Evolutionary conservation across 768 basidiomycete species (phyloP).

Genomic region (Phylloporus sp.): DNA sequence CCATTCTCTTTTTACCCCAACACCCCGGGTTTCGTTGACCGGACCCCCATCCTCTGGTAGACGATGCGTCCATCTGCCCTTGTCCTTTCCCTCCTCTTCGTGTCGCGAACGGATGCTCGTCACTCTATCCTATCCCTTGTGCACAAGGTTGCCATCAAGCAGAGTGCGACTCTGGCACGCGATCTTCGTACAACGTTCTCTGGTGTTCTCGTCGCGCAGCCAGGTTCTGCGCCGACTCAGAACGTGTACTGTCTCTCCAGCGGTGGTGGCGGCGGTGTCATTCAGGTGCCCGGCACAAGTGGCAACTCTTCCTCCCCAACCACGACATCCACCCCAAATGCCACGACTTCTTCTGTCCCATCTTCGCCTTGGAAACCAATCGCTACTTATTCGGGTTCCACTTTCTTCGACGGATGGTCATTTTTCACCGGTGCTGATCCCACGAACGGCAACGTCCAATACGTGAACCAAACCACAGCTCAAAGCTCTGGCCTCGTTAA

Average conservation of each 20-base stretch:
- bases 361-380: slow-evolving; percentile 58
- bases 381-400: slow-evolving; percentile 57
- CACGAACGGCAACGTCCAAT: slow-evolving; percentile 70
- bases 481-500: slow-evolving; percentile 57
- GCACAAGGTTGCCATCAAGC: slow-evolving; percentile 53
- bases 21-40: slow-evolving; percentile 20
- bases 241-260: slow-evolving; percentile 36
- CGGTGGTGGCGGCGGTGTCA: slow-evolving; percentile 19
- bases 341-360: slow-evolving; percentile 22
- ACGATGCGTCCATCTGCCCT: slow-evolving; percentile 28
- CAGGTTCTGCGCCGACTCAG: slow-evolving; percentile 24
- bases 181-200: slow-evolving; percentile 68
- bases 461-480: slow-evolving; percentile 57
- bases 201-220: slow-evolving; percentile 46
- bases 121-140: slow-evolving; percentile 38
- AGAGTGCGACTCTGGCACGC: slow-evolving; percentile 58
- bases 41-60: slow-evolving; percentile 5
- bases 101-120: slow-evolving; percentile 21
- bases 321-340: slow-evolving; percentile 20
- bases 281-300: slow-evolving; percentile 16
- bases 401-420: slow-evolving; percentile 81
- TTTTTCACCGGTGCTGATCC: slow-evolving; percentile 72
- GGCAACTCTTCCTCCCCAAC: slow-evolving; percentile 22
- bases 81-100: slow-evolving; percentile 27
- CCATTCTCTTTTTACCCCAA: background rate